These are phyloP conservation scores for Jamesozyma hellenica DNA, from an alignment of 805 yeast genomes.

Conservation along the genomic window DNA sequence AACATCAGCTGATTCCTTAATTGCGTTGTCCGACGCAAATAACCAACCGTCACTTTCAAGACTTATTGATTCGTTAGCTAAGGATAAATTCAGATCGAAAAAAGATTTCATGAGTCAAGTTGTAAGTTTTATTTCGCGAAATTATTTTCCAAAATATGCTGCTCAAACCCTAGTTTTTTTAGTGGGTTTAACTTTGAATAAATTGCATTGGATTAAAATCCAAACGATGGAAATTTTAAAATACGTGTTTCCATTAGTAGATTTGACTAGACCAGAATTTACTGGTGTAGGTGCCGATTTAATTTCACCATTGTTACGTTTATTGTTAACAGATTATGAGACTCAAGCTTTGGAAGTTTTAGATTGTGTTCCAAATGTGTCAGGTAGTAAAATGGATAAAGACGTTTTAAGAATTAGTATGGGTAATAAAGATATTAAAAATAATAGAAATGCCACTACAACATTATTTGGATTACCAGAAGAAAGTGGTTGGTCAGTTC, in stretches of 20 bases:
- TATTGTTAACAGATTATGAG: slow-evolving; percentile 75
- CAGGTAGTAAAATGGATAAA: slow-evolving; percentile 84
- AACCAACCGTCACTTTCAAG: slow-evolving; percentile 53
- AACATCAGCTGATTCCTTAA: slow-evolving; percentile 46
- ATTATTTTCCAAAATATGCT: slow-evolving; percentile 64
- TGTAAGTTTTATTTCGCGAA: slow-evolving; percentile 53
- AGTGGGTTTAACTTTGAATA: slow-evolving; percentile 71
- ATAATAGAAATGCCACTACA: slow-evolving; percentile 75
- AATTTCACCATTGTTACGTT: slow-evolving; percentile 77
- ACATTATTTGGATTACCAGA: slow-evolving; percentile 87
- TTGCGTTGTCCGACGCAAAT: slow-evolving; percentile 49
- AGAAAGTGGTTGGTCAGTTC: slow-evolving; percentile 93
- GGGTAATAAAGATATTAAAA: slow-evolving; percentile 68
- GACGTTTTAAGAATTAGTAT: slow-evolving; percentile 86
- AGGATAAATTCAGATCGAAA: slow-evolving; percentile 76
- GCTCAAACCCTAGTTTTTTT: slow-evolving; percentile 67
- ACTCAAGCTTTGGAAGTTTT: slow-evolving; percentile 82
- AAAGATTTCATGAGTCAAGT: slow-evolving; percentile 80
- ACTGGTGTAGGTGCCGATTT: slow-evolving; percentile 90
- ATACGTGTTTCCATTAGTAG: slow-evolving; percentile 65
- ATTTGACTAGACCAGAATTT: slow-evolving; percentile 68
- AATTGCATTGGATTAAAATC: slow-evolving; percentile 62
- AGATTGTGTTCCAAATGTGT: slow-evolving; percentile 74
- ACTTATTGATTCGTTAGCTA: slow-evolving; percentile 65
- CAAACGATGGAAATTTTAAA: slow-evolving; percentile 73